Evolutionary conservation across 805 yeast genomes (phyloP).

Genomic region (Pichia californica): DNA sequence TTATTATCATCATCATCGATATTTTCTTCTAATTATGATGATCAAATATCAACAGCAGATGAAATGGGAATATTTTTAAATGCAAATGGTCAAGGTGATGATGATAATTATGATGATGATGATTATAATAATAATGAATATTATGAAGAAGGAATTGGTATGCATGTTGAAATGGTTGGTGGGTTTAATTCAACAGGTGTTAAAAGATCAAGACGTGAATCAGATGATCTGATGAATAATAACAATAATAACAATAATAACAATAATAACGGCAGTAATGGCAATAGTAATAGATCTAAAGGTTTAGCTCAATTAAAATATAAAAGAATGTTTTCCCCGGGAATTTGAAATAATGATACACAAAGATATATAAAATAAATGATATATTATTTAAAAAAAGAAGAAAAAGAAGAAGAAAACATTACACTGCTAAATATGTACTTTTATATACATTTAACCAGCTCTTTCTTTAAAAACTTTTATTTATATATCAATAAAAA

Average conservation of each 20-base stretch:
- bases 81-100: constrained; percentile 25
- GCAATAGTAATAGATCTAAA: neutral
- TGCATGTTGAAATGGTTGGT: constrained; percentile 25
- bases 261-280: neutral
- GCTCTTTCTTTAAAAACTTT: no score
- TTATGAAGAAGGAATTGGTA: constrained; percentile 17
- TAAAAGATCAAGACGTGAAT: constrained; percentile 18
- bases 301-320: neutral
- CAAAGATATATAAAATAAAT: neutral
- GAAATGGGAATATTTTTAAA: constrained; percentile 18
- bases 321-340: neutral
- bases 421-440: no score
- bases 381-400: neutral
- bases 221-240: neutral
- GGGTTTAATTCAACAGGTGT: constrained; percentile 16
- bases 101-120: constrained; percentile 17
- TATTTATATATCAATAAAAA: no score
- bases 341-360: neutral
- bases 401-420: neutral
- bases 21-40: neutral
- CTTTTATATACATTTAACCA: no score
- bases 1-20: no score
- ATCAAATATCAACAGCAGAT: constrained; percentile 2
- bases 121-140: constrained; percentile 12
- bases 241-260: neutral